Evolutionary conservation across 257 asterid species (phyloP).

Genomic region (Jacaranda mimosifolia): DNA sequence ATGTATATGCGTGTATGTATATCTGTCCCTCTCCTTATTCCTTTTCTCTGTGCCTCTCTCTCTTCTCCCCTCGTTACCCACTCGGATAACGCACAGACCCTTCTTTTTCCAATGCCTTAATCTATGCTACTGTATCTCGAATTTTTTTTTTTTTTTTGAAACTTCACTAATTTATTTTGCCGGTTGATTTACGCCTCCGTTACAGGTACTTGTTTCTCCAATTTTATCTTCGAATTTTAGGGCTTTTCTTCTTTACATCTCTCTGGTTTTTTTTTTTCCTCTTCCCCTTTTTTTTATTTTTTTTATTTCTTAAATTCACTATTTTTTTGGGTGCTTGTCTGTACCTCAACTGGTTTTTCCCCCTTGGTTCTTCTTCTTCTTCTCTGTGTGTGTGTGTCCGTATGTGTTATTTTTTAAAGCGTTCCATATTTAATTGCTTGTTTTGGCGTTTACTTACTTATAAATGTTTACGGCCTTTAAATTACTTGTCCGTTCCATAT

Average conservation of each 20-base stretch:
- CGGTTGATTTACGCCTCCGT: conserved; percentile 38
- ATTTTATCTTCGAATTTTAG: conserved; percentile 31
- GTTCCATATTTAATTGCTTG: conserved; percentile 27
- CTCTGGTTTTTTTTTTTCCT: neutral
- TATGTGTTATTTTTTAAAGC: too few species aligned
- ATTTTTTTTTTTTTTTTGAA: neutral
- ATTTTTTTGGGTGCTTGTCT: conserved; percentile 22
- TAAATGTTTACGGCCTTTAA: neutral
- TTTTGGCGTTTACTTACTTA: conserved; percentile 1
- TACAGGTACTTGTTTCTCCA: conserved; percentile 42
- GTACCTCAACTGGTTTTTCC: neutral
- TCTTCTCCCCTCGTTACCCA: conserved; percentile 22
- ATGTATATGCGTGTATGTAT: neutral
- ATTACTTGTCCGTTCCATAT: conserved; percentile 16
- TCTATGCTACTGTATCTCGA: neutral
- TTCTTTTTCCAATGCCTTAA: conserved; percentile 31
- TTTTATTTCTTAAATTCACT: conserved; percentile 10
- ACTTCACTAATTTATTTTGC: conserved; percentile 18
- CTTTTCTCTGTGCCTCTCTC: neutral
- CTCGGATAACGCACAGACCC: conserved; percentile 44
- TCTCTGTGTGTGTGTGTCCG: neutral
- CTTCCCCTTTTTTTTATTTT: neutral
- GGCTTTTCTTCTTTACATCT: conserved; percentile 31
- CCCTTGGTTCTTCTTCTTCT: neutral
- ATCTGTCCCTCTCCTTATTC: neutral